These are phyloP conservation scores for Cryptococcus wingfieldii DNA, from an alignment of 1,284 basidiomycete genomes.

Conservation along the genomic window DNA sequence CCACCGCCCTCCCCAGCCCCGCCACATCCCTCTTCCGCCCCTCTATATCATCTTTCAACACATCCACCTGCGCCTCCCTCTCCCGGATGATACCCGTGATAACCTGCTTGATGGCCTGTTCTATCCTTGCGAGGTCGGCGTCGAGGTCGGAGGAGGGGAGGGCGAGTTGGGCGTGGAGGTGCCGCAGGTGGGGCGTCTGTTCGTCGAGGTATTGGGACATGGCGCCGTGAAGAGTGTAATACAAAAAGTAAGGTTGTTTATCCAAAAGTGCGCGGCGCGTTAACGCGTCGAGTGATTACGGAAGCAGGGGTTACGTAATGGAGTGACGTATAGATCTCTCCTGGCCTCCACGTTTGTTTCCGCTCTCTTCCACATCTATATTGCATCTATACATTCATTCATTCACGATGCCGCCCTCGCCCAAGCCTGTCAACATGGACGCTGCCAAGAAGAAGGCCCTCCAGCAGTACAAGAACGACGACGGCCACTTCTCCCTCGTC, in stretches of 20 bases:
- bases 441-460: slow-evolving; percentile 57
- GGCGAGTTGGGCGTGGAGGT: slow-evolving; percentile 38
- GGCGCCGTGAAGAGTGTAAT: neutral
- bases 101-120: slow-evolving; percentile 37
- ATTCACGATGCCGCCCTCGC: neutral
- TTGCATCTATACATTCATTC: neutral
- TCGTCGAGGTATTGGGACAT: slow-evolving; percentile 43
- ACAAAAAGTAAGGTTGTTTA: too few species aligned
- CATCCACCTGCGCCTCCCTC: slow-evolving; percentile 42
- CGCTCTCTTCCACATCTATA: neutral
- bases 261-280: neutral
- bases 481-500: slow-evolving; percentile 92
- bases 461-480: slow-evolving; percentile 78
- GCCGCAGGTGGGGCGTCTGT: slow-evolving; percentile 39
- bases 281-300: neutral
- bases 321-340: neutral
- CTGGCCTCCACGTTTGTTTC: neutral
- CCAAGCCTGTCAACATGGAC: slow-evolving; percentile 19
- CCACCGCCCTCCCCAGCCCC: slow-evolving; percentile 33
- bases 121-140: slow-evolving; percentile 37
- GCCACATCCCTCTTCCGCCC: slow-evolving; percentile 26
- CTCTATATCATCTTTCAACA: slow-evolving; percentile 34
- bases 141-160: slow-evolving; percentile 33
- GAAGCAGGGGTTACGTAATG: neutral
- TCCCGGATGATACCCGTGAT: slow-evolving; percentile 37